Base-by-base conservation (phyloP, 352 stramenopile species). In the Globisporangium iwayamae region DNA sequence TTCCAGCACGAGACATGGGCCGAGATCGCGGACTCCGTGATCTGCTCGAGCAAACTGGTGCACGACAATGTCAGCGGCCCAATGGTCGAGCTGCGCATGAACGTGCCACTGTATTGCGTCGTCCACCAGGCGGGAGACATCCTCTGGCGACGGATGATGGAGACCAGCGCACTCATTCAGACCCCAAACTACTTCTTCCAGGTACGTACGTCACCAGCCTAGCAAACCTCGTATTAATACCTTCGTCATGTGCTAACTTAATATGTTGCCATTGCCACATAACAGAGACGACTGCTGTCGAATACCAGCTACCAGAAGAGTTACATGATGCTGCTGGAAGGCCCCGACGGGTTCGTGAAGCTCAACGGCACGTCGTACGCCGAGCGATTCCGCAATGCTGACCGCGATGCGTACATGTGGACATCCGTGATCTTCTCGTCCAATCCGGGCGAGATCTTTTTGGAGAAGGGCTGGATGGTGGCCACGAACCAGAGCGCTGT, bases 1-100 rank as follows among this genome's bases (percentile, higher is more conserved):
- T 62, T 62, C 18, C 1, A 18, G 4, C 56, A n/a, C 7, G 13
- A 18, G 9, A 46, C 36, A 8, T 56, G 46, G 30, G 1, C 20
- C 30, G 45, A 38, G 46, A 50, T 46, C 9, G 57, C 20, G 1
- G 32, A 63, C 10, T 52, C 59, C 2, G 34, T 47, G 2, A 38
- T 41, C 2, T 59, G 34, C 8, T 41, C 13, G 13, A 57, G 28
- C 20, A 22, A 28, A 25, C 32, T 59, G 9, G 41, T 43, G n/a
- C 22, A 8, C 13, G 47, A 59, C 30, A 22, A 22, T 10, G n/a
- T 2, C 6, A 3, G 0, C 18, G 48, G 36, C 10, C 41, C n/a
- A 9, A 3, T 39, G 0, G 56, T 54, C 16, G 56, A 77, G 47
- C 51, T 79, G 59, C 56, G 76, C 16, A 54, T 70, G 5, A 61